Base-by-base conservation (phyloP, 768 basidiomycete genomes). In the Leucocoprinus birnbaumii region DNA sequence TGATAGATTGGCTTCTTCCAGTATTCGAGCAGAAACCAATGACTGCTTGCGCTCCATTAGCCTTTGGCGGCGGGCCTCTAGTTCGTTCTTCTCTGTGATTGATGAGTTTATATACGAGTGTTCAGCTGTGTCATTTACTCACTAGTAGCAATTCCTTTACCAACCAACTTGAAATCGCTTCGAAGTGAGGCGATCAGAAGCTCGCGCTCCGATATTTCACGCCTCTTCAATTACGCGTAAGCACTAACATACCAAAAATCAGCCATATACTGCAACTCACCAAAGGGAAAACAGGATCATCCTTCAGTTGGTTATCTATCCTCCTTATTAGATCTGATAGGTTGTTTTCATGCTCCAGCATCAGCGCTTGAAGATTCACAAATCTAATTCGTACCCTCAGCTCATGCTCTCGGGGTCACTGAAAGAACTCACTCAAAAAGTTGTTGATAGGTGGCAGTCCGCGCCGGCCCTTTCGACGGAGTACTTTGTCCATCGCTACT, bases 121-220 rank as follows among this genome's bases (percentile, higher is more conserved):
- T 11, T 40, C 11, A 4, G 44, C n/a, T n/a, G 55, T 44, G 31
- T 64, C 79, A 51, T 66, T n/a, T n/a, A n/a, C n/a, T n/a, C n/a
- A 88, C 87, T 70, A 58, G 74, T 67, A 52, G 77, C 66, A 38
- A 73, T 74, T 58, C 68, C 65, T 50, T 76, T 72, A 27, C 78
- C 67, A 22, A 84, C 74, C 5, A 63, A 64, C 14, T 64, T 67
- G 41, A 71, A 71, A 62, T 78, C 70, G 42, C 72, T 71, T 57
- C 72, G 68, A n/a, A 85, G 68, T 61, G 76, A 76, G 44, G 74
- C 71, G 24, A 90, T 68, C 59, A 73, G 76, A 56, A 77, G 75
- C 62, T 86, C 74, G 35, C 84, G 80, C 67, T 91, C 84, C 41
- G 82, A 83, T 47, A 84, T 72, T 66, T 91, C 85, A 40, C 88